Percentiles rank a stretch among this genome's conserved stretches.
These are phyloP conservation scores for Talaromyces marneffei DNA, from an alignment of 2,329 filamentous ascomycete genomes.

Conservation along the genomic window DNA sequence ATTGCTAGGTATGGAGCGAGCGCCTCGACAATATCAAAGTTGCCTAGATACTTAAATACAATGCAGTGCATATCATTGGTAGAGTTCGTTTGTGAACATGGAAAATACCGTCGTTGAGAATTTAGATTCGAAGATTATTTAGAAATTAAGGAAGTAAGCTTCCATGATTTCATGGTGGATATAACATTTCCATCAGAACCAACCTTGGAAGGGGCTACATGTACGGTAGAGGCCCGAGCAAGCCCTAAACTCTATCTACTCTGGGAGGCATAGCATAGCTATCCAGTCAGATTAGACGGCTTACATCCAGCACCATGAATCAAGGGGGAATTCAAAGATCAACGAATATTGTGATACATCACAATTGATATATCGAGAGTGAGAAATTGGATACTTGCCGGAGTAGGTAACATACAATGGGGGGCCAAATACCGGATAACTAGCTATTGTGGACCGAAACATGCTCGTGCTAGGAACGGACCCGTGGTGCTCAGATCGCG, in stretches of 20 bases:
- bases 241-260: not conserved
- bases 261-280: too few species aligned
- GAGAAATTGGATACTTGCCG: not conserved
- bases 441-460: not conserved
- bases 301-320: not conserved
- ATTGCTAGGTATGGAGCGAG: not conserved
- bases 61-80: not conserved
- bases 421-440: too few species aligned
- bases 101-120: not conserved
- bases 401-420: not conserved
- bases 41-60: not conserved
- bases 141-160: not conserved
- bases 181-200: too few species aligned
- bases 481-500: not conserved
- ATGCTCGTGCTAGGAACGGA: not conserved
- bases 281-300: too few species aligned
- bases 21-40: not conserved
- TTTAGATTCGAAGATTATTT: not conserved
- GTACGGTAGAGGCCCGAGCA: not conserved
- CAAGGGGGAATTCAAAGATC: too few species aligned
- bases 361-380: not conserved
- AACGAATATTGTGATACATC: not conserved
- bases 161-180: too few species aligned
- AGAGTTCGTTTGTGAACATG: not conserved
- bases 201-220: too few species aligned